These are phyloP conservation scores for Rhododendron vialii DNA, from an alignment of 148 eudicot genomes.

Conservation along the genomic window DNA sequence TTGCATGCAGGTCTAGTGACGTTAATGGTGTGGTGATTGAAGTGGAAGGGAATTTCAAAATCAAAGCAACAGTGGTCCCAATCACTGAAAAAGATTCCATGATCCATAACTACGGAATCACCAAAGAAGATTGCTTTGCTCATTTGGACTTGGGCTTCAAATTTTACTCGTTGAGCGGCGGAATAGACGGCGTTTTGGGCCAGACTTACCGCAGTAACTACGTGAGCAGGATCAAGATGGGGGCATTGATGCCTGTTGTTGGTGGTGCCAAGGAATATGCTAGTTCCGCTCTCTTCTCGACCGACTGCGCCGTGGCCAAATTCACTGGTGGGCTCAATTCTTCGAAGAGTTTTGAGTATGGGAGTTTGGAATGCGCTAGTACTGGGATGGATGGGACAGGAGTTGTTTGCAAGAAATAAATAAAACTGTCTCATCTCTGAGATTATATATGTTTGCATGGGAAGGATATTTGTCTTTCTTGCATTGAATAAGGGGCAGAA, in stretches of 20 bases:
- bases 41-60: background rate
- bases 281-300: background rate
- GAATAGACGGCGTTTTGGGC: background rate
- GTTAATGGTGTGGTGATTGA: background rate
- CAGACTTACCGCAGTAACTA: background rate
- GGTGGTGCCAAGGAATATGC: background rate
- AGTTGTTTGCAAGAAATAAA: background rate
- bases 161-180: background rate
- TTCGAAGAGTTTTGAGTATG: background rate
- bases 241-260: background rate
- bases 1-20: background rate
- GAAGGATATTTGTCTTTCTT: background rate
- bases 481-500: too few relatives aligned
- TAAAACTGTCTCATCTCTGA: background rate
- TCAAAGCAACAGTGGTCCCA: background rate
- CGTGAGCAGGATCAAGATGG: background rate
- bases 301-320: background rate
- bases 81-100: background rate
- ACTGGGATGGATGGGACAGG: background rate
- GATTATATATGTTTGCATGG: background rate
- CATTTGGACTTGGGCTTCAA: background rate
- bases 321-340: background rate
- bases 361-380: background rate
- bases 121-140: background rate
- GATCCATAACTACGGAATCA: background rate